Evolutionary conservation across 2,329 filamentous ascomycete genomes (phyloP).

Genomic region (Penicillium sp.): DNA sequence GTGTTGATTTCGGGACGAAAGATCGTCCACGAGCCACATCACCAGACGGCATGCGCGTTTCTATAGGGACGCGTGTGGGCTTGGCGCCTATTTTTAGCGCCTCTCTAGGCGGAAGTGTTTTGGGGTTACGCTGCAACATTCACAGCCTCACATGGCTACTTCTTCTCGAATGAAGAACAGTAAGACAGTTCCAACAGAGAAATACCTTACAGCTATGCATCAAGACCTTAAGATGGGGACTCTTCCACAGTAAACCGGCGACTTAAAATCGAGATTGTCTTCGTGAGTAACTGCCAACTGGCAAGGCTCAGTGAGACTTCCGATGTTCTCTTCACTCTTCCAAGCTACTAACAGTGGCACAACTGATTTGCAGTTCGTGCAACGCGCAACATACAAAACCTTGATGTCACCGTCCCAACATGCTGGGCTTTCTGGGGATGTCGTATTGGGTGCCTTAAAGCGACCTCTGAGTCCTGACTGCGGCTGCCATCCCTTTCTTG

Average conservation of each 20-base stretch:
- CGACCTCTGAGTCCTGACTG: too few species aligned
- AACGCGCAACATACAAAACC: too few species aligned
- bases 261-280: conserved; percentile 43
- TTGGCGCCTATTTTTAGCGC: conserved; percentile 7
- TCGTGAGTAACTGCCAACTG: conserved; percentile 37
- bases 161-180: too few species aligned
- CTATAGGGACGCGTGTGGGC: conserved; percentile 9
- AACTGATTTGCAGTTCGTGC: too few species aligned
- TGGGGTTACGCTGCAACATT: too few species aligned
- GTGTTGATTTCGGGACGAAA: not conserved
- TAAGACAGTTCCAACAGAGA: not conserved
- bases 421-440: too few species aligned
- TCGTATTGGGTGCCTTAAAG: too few species aligned
- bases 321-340: conserved; percentile 48
- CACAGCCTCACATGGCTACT: too few species aligned
- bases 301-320: conserved; percentile 45
- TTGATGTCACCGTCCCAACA: too few species aligned
- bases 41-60: not conserved
- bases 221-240: conserved; percentile 21
- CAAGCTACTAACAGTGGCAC: too few species aligned
- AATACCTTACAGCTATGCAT: not conserved
- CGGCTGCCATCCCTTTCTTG: too few species aligned
- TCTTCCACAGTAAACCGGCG: conserved; percentile 33
- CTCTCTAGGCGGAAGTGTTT: conserved; percentile 2
- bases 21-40: not conserved